Base-by-base conservation (phyloP, 1,139 yeast genomes). In the Kazachstania sp. region DNA sequence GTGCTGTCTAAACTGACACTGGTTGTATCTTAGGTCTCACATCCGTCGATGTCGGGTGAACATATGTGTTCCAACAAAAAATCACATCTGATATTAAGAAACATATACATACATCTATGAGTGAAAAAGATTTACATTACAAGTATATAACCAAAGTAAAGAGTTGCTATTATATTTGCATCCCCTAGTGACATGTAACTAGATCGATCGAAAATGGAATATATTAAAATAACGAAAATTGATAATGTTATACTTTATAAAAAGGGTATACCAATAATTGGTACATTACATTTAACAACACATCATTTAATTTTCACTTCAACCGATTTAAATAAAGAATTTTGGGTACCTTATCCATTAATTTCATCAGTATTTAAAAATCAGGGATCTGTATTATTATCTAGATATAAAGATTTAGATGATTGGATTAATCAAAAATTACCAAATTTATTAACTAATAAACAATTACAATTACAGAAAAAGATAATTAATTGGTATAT, bases 341-440 rank as follows among this genome's bases (percentile, higher is more conserved):
- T 87, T 20, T 92, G 98, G 98, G 76, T 88, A 34, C 85, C 95
- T 51, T 92, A 90, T 65, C 97, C 97, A 0, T 79, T 90, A 55
- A 82, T 90, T 41, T 84, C 81, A 42, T 70, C 75, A 48, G 80
- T 86, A 2, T 77, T 77, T 53, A 79, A 83, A 54, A 73, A 81
- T 31, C 55, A 63, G 36, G 72, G 73, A 1, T 63, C 70, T 45
- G 63, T 72, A 1, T 52, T 68, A 29, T 45, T 60, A 8, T 55
- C 64, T 23, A 60, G 55, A 34, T 38, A 46, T 6, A 45, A 35
- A 15, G 54, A 45, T 43, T 47, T 46, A 40, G 50, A 52, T 35
- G 47, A 45, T 34, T 26, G 49, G 39, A 16, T 45, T 15, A n/a
- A 40, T 47, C 35, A 29, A 15, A 12, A 39, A 23, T n/a, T 39